phyloP scores from a whole-genome alignment of 1,284 basidiomycete species.

The Porogramme epimiltina region DNA sequence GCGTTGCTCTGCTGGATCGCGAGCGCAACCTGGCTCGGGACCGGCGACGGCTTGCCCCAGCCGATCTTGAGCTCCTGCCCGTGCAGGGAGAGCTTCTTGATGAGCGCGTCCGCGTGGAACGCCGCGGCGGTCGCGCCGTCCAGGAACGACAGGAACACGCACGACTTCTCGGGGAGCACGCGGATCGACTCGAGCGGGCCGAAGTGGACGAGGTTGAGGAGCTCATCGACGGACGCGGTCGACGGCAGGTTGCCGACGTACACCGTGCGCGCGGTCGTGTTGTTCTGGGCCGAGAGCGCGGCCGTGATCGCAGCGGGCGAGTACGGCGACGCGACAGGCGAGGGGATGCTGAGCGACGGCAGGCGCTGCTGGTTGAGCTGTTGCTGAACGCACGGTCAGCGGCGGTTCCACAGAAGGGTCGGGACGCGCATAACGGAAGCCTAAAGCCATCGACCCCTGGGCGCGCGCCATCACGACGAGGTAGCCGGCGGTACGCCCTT shows the following conservation, averaged over 20 bases:
- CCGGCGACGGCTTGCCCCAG: conserved; percentile 92
- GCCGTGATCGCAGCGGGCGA: conserved; percentile 73
- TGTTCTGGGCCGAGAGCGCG: conserved; percentile 64
- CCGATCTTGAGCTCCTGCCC: conserved; percentile 95
- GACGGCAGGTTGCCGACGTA: conserved; percentile 96
- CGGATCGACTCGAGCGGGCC: conserved; percentile 96
- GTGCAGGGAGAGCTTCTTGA: conserved; percentile 90
- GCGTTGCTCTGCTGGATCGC: conserved; percentile 91
- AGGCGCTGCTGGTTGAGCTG: conserved; percentile 52
- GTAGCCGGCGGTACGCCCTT: too few relatives aligned
- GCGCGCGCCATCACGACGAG: too few relatives aligned
- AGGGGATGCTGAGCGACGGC: conserved; percentile 65
- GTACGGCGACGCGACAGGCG: conserved; percentile 54
- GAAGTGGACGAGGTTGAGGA: conserved; percentile 97
- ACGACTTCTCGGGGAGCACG: conserved; percentile 96
- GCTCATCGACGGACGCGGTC: conserved; percentile 96
- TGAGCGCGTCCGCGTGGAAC: conserved; percentile 92
- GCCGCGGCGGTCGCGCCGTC: conserved; percentile 89
- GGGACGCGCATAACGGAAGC: too few relatives aligned
- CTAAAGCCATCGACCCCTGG: too few relatives aligned
- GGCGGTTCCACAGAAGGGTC: background rate
- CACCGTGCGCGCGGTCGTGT: conserved; percentile 84
- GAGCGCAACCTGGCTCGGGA: conserved; percentile 80
- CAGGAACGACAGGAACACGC: conserved; percentile 97
- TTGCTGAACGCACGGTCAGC: conserved; percentile 13